A percentile compares a stretch with the other conserved stretches of the same genome.
These are phyloP conservation scores for Kodamaea sagamina DNA, from an alignment of 805 yeast genomes.

Conservation along the genomic window DNA sequence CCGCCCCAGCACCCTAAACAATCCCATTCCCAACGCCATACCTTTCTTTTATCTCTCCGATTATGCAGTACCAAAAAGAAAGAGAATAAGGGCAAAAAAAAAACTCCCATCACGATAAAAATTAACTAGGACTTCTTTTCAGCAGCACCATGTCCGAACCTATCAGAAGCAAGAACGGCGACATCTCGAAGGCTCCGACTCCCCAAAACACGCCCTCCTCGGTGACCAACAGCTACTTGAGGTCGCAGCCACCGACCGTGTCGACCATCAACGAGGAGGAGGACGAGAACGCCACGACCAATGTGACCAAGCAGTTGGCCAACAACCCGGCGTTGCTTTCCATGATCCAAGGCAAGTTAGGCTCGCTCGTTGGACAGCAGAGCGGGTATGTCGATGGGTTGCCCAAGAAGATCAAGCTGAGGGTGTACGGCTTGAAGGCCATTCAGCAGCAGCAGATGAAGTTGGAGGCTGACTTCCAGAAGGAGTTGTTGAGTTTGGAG, in stretches of 20 bases:
- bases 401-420: conserved; percentile 68
- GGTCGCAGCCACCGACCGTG: conserved; percentile 56
- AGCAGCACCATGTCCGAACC: conserved; percentile 72
- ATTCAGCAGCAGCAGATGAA: conserved; percentile 77
- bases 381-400: conserved; percentile 82
- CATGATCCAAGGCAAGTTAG: conserved; percentile 87
- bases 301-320: conserved; percentile 52
- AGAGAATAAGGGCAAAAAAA: conserved; percentile 6
- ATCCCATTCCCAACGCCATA: neutral
- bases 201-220: conserved; percentile 98
- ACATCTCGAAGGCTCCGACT: conserved; percentile 90
- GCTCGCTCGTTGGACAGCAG: conserved; percentile 79
- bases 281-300: conserved; percentile 44
- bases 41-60: conserved; percentile 1
- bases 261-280: conserved; percentile 65
- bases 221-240: conserved; percentile 71
- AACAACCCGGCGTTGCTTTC: conserved; percentile 81
- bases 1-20: too few relatives aligned
- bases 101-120: neutral
- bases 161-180: conserved; percentile 68
- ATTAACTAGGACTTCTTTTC: neutral
- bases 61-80: conserved; percentile 3
- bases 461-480: conserved; percentile 88
- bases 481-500: conserved; percentile 83
- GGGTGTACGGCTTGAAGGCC: conserved; percentile 80